These are phyloP conservation scores for Infundibulicybe gibba DNA, from an alignment of 768 basidiomycete species.

Conservation along the genomic window DNA sequence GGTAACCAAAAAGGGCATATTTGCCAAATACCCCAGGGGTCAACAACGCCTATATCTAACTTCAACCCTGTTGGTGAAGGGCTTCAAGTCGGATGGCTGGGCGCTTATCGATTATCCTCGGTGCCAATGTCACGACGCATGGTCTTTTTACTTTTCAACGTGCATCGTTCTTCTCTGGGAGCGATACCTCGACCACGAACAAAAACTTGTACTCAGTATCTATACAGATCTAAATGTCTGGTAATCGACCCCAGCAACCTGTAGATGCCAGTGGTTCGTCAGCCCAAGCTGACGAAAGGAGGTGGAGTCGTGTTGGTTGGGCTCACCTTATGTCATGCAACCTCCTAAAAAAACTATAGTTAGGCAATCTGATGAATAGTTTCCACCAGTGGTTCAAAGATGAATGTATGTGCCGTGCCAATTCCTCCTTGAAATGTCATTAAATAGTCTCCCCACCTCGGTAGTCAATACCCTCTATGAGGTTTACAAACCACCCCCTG, in stretches of 20 bases:
- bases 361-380: constrained; percentile 27
- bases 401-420: constrained; percentile 33
- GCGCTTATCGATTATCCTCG: no score
- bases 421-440: neutral
- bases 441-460: neutral
- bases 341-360: constrained; percentile 5
- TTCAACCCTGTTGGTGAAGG: no score
- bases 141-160: no score
- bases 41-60: no score
- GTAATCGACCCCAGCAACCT: no score
- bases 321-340: neutral
- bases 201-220: neutral
- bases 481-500: constrained; percentile 16
- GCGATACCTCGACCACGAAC: no score
- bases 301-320: neutral
- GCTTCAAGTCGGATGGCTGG: no score
- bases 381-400: constrained; percentile 44
- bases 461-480: constrained; percentile 45
- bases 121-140: no score
- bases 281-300: constrained; percentile 38
- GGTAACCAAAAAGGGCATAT: no score
- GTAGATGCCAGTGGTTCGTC: constrained; percentile 6
- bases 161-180: no score
- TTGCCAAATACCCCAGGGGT: no score
- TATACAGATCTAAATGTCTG: no score